Evolutionary conservation across 2,329 filamentous ascomycete genomes (phyloP).

Genomic region (Hymenoscyphus scutula): DNA sequence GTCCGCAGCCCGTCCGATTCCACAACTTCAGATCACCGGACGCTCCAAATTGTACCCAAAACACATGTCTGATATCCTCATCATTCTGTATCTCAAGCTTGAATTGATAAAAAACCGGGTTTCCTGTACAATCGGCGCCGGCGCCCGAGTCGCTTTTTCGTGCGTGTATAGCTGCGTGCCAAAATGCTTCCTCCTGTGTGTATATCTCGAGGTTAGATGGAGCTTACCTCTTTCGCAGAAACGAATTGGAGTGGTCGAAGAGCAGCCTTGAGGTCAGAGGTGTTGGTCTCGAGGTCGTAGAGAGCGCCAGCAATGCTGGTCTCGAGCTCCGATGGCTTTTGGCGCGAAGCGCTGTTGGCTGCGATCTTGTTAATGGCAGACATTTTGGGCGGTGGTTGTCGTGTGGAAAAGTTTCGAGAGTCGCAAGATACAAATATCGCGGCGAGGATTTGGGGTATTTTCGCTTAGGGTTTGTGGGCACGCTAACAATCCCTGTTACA

Average conservation of each 20-base stretch:
- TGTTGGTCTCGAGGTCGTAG: conserved; percentile 99
- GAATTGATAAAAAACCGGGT: conserved; percentile 22
- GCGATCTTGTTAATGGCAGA: conserved; percentile 95
- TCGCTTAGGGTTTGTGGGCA: too few relatives aligned
- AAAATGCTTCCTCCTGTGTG: conserved; percentile 15
- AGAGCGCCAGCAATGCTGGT: conserved; percentile 94
- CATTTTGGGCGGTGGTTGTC: conserved; percentile 51
- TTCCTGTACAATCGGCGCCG: conserved; percentile 26
- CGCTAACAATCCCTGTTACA: too few relatives aligned
- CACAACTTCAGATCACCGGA: conserved; percentile 39
- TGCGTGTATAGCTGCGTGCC: conserved; percentile 22
- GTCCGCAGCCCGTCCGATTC: conserved; percentile 76
- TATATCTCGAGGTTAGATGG: conserved; percentile 27
- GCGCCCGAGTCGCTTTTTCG: conserved; percentile 26
- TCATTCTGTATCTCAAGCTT: conserved; percentile 30
- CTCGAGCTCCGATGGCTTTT: conserved; percentile 97
- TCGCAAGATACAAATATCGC: too few relatives aligned
- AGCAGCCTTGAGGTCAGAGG: conserved; percentile 92
- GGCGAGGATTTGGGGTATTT: too few relatives aligned
- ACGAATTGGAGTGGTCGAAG: conserved; percentile 98
- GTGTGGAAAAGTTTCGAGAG: conserved; percentile 6
- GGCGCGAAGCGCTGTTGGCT: conserved; percentile 91
- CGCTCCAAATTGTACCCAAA: conserved; percentile 24
- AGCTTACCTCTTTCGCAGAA: conserved; percentile 97
- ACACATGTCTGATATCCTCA: conserved; percentile 18